These are phyloP conservation scores for Jaapia argillacea DNA, from an alignment of 768 basidiomycete genomes.

Conservation along the genomic window DNA sequence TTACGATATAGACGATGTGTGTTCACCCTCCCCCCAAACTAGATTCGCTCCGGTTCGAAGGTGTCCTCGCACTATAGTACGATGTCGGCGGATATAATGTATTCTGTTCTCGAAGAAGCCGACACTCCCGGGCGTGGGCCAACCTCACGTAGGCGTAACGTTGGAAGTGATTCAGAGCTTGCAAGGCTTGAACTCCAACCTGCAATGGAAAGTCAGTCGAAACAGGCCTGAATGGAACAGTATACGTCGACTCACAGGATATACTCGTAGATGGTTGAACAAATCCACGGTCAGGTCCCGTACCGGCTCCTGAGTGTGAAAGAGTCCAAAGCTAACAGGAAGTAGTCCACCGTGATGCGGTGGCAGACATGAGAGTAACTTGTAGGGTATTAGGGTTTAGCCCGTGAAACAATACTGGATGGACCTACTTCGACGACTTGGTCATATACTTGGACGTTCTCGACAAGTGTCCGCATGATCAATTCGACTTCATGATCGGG, in stretches of 20 bases:
- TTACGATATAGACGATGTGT: not conserved
- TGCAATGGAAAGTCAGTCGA: too few relatives aligned
- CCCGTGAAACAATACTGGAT: constrained; percentile 7
- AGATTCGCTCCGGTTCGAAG: constrained; percentile 36
- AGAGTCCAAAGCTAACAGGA: constrained; percentile 81
- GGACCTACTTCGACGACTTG: constrained; percentile 78
- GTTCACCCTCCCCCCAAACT: constrained; percentile 30
- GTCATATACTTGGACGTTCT: constrained; percentile 70
- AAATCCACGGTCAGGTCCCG: constrained; percentile 77
- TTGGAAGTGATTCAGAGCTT: constrained; percentile 81
- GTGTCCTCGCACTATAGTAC: constrained; percentile 22
- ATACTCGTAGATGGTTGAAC: constrained; percentile 67
- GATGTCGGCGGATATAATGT: constrained; percentile 24
- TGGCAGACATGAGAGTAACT: constrained; percentile 77
- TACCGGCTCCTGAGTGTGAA: constrained; percentile 74
- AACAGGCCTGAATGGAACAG: too few relatives aligned
- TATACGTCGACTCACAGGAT: constrained; percentile 49
- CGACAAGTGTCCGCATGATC: constrained; percentile 67
- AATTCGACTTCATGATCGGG: constrained; percentile 61
- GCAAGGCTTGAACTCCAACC: constrained; percentile 73
- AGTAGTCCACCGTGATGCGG: constrained; percentile 76
- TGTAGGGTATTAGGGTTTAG: constrained; percentile 3
- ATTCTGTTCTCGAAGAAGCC: constrained; percentile 21
- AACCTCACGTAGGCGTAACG: constrained; percentile 81
- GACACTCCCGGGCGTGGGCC: constrained; percentile 53